phyloP scores from a whole-genome alignment of 169 alveolate genomes.

The Eimeria brunetti region DNA sequence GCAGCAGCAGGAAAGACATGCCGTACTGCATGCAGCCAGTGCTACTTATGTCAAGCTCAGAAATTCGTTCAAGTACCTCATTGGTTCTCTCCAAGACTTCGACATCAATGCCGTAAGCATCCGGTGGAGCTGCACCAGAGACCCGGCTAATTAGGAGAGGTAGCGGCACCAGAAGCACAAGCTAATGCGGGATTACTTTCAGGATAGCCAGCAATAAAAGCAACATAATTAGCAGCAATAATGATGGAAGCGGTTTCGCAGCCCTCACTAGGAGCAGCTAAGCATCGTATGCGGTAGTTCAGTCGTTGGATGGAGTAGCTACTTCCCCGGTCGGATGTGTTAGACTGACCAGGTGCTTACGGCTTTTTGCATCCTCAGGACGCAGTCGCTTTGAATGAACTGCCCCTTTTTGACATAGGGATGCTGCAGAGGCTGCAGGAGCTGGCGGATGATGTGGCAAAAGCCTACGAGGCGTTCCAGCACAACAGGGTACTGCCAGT shows the following conservation, averaged over 20 bases:
- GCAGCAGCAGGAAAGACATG: conserved; percentile 13
- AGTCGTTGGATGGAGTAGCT: neutral
- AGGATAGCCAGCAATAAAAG: neutral
- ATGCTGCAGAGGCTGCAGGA: conserved; percentile 56
- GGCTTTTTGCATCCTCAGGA: conserved; percentile 9
- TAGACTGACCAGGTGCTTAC: neutral
- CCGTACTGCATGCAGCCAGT: conserved; percentile 65
- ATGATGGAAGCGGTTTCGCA: neutral
- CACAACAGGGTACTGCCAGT: conserved; percentile 19
- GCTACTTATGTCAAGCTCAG: conserved; percentile 69
- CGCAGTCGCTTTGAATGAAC: conserved; percentile 26
- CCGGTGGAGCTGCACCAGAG: neutral
- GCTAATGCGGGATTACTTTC: neutral
- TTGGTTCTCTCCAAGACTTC: conserved; percentile 72
- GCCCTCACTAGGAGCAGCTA: neutral
- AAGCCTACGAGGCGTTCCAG: conserved; percentile 56
- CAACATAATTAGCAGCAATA: neutral
- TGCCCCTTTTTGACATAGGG: conserved; percentile 70
- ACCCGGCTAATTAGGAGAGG: neutral
- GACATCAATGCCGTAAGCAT: conserved; percentile 44
- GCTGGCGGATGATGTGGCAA: conserved; percentile 10
- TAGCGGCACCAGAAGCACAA: neutral
- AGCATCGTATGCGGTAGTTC: neutral
- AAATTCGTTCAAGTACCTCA: conserved; percentile 59
- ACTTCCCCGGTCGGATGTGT: neutral